A percentile compares a stretch with the other conserved stretches of the same genome.
Evolutionary conservation across 129 eudicot genomes (phyloP).

Genomic region (Pseudognaphalium luteoalbum): DNA sequence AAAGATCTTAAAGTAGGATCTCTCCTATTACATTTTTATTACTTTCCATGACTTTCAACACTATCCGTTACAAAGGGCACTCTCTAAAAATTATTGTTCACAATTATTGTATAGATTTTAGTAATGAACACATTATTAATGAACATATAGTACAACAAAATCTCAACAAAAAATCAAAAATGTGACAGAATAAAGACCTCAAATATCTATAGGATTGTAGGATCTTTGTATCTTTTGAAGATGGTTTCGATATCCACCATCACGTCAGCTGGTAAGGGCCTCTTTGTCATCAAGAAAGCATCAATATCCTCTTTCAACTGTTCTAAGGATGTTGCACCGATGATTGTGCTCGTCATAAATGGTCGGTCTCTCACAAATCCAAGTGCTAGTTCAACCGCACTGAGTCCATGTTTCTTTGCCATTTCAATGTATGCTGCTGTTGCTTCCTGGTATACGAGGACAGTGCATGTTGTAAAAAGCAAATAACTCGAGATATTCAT

Average conservation of each 20-base stretch:
- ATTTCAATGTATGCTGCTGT: conserved; percentile 58
- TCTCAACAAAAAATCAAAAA: conserved; percentile 7
- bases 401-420: conserved; percentile 84
- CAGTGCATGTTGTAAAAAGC: neutral
- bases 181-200: neutral
- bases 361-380: conserved; percentile 83
- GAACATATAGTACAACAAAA: conserved; percentile 9
- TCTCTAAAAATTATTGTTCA: too few relatives aligned
- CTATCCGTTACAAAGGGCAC: too few relatives aligned
- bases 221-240: conserved; percentile 84
- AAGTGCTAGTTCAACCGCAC: conserved; percentile 79
- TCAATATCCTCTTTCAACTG: conserved; percentile 90
- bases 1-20: too few relatives aligned
- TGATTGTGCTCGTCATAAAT: conserved; percentile 79
- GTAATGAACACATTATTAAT: neutral
- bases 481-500: neutral
- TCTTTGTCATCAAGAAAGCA: conserved; percentile 61
- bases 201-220: conserved; percentile 42
- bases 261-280: conserved; percentile 79
- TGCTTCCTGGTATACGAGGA: conserved; percentile 56
- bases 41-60: too few relatives aligned
- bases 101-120: too few relatives aligned
- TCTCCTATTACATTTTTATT: too few relatives aligned
- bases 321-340: conserved; percentile 86
- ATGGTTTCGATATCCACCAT: conserved; percentile 62